Conservation (phyloP, 2,329 filamentous ascomycete species). For the Lachnellula willkommii region DNA sequence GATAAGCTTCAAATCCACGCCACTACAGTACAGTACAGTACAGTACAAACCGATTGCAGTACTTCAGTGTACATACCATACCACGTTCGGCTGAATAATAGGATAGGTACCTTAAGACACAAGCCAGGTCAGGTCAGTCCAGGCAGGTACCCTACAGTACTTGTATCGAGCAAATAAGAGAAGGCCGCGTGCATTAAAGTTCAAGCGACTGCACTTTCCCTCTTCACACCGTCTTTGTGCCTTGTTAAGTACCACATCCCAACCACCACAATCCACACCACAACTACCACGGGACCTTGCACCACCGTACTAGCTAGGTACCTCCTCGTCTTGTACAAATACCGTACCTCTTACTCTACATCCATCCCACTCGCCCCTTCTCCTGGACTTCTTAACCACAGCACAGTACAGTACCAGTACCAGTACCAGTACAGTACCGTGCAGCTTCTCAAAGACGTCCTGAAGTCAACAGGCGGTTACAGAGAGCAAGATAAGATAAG, state of each 20-base stretch:
- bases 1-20: background rate
- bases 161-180: too few relatives aligned
- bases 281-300: too few relatives aligned
- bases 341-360: background rate
- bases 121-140: too few relatives aligned
- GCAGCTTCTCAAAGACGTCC: background rate
- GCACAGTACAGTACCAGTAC: background rate
- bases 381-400: background rate
- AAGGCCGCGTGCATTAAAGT: background rate
- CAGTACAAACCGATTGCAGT: background rate
- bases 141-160: too few relatives aligned
- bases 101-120: too few relatives aligned
- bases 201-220: background rate
- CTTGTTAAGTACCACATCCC: too few relatives aligned
- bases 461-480: background rate
- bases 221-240: background rate
- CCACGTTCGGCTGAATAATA: too few relatives aligned
- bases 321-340: background rate
- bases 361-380: background rate
- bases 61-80: background rate
- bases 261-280: too few relatives aligned
- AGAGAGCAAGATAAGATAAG: slow-evolving; percentile 8
- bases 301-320: background rate
- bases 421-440: background rate
- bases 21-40: too few relatives aligned